These are phyloP conservation scores for Dactylorhiza incarnata DNA, from an alignment of 106 monocot species.

Conservation along the genomic window DNA sequence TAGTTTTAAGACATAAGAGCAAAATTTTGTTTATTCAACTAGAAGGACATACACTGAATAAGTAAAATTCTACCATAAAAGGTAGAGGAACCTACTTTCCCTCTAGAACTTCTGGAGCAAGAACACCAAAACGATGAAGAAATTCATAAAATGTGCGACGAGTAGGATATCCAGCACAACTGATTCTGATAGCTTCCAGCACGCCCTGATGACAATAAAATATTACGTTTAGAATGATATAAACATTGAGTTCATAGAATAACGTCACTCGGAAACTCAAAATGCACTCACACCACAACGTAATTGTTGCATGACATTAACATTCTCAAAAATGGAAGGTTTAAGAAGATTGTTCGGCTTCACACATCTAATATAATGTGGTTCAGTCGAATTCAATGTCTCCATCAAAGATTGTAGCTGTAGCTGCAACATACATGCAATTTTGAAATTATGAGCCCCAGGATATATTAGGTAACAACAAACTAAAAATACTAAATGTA, in stretches of 20 bases:
- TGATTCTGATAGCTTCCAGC: slow-evolving; percentile 96
- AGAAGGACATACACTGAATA: neutral
- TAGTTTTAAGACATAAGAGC: neutral
- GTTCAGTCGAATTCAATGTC: slow-evolving; percentile 93
- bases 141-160: slow-evolving; percentile 94
- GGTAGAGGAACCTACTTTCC: slow-evolving; percentile 64
- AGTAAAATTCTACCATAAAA: neutral
- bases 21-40: neutral
- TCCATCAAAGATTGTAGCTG: slow-evolving; percentile 94
- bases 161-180: slow-evolving; percentile 99
- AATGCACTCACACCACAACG: slow-evolving; percentile 91
- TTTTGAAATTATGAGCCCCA: neutral
- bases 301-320: slow-evolving; percentile 91
- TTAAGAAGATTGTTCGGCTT: slow-evolving; percentile 97
- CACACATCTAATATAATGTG: slow-evolving; percentile 98
- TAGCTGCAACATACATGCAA: slow-evolving; percentile 36
- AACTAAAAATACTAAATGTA: neutral
- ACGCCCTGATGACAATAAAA: slow-evolving; percentile 58
- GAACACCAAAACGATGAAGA: slow-evolving; percentile 80
- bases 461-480: neutral
- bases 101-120: slow-evolving; percentile 79
- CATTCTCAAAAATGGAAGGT: slow-evolving; percentile 93
- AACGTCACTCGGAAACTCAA: neutral
- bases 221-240: neutral
- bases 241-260: slow-evolving; percentile 5